A percentile compares a stretch with the other conserved stretches of the same genome.
Conservation (phyloP, 2,329 filamentous ascomycete genomes). For the Calycina herbarum region DNA sequence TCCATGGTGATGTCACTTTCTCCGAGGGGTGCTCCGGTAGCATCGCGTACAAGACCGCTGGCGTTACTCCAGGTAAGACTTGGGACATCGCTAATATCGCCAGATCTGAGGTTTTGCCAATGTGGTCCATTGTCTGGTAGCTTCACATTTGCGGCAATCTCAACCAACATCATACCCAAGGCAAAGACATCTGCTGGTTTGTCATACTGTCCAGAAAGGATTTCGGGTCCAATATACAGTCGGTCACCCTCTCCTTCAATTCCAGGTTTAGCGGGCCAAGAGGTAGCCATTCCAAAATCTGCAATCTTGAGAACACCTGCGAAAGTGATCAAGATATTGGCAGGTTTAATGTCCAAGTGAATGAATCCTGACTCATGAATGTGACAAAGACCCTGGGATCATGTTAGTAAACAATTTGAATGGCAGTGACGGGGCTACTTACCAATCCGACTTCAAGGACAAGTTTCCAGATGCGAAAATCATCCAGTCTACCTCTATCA, state of each 20-base stretch:
- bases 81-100: conserved; percentile 85
- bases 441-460: conserved; percentile 82
- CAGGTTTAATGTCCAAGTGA: conserved; percentile 82
- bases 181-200: conserved; percentile 94
- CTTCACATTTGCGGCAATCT: conserved; percentile 90
- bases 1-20: conserved; percentile 36
- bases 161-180: conserved; percentile 88
- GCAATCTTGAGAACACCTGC: conserved; percentile 82
- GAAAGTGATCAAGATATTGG: conserved; percentile 79
- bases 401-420: conserved; percentile 26
- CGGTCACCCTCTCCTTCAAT: conserved; percentile 93
- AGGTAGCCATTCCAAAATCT: conserved; percentile 80
- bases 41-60: conserved; percentile 70
- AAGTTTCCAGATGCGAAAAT: conserved; percentile 99
- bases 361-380: conserved; percentile 88
- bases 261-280: conserved; percentile 72
- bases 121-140: conserved; percentile 89
- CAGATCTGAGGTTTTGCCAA: conserved; percentile 87
- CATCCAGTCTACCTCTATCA: conserved; percentile 82
- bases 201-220: conserved; percentile 81
- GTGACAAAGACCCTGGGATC: conserved; percentile 73
- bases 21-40: conserved; percentile 65
- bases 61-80: conserved; percentile 80
- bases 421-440: conserved; percentile 42
- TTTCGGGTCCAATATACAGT: conserved; percentile 93